Evolutionary conservation across 208 protist genomes (phyloP).

Genomic region (Trypanosoma brucei): DNA sequence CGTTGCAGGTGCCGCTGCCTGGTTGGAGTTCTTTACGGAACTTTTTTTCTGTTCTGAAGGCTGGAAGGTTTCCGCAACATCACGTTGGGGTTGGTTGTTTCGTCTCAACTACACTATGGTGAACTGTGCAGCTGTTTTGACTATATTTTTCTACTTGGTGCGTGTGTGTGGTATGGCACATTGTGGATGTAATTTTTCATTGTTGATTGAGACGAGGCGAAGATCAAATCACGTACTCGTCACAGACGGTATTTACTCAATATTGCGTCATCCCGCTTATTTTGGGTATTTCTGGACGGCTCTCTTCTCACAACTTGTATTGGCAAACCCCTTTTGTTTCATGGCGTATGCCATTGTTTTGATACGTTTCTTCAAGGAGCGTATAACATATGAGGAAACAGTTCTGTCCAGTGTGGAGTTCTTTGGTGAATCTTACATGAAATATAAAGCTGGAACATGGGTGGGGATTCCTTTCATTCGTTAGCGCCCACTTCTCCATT

Average conservation of each 20-base stretch:
- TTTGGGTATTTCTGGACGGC: slow-evolving; percentile 96
- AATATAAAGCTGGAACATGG: slow-evolving; percentile 62
- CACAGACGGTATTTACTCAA: slow-evolving; percentile 83
- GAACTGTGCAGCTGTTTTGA: slow-evolving; percentile 35
- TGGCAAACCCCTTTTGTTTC: slow-evolving; percentile 90
- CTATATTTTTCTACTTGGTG: slow-evolving; percentile 54
- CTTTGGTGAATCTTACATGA: slow-evolving; percentile 88
- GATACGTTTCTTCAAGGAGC: slow-evolving; percentile 89
- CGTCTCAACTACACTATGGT: slow-evolving; percentile 35
- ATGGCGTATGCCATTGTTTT: slow-evolving; percentile 69
- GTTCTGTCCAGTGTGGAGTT: slow-evolving; percentile 61
- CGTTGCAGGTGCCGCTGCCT: slow-evolving; percentile 35
- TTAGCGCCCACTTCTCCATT: slow-evolving; percentile 7
- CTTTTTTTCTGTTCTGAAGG: slow-evolving; percentile 39
- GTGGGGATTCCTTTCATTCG: slow-evolving; percentile 90
- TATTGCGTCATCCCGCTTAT: slow-evolving; percentile 92
- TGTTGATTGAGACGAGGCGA: slow-evolving; percentile 65
- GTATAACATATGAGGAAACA: slow-evolving; percentile 90
- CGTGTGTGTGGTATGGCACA: slow-evolving; percentile 81
- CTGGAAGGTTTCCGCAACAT: slow-evolving; percentile 49
- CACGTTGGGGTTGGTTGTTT: slow-evolving; percentile 15
- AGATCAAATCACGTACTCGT: slow-evolving; percentile 84
- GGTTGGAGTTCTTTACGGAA: slow-evolving; percentile 75
- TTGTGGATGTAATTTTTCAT: slow-evolving; percentile 78
- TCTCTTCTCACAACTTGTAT: slow-evolving; percentile 85